A percentile compares a stretch with the other conserved stretches of the same genome.
phyloP scores from a whole-genome alignment of 192 early-diverging fungal species.

The Podila epicladia region DNA sequence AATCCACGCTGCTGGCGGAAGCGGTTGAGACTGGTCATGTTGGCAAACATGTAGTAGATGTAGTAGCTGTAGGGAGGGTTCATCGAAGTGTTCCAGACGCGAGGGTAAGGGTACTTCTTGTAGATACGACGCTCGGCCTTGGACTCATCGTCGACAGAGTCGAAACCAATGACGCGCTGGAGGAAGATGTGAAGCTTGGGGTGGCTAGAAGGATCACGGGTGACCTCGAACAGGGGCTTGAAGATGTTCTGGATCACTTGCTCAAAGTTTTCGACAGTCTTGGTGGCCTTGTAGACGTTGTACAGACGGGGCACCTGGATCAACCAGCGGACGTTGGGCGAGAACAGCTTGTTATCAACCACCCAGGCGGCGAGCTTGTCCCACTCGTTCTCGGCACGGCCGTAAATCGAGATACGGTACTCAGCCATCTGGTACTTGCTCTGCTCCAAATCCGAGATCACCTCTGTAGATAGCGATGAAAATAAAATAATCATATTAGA shows the following conservation, averaged over 20 bases:
- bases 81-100: constrained; percentile 65
- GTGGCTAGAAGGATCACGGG: constrained; percentile 82
- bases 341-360: constrained; percentile 90
- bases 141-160: constrained; percentile 96
- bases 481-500: background rate
- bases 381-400: constrained; percentile 89
- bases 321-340: constrained; percentile 94
- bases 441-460: constrained; percentile 90
- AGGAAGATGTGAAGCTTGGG: constrained; percentile 95
- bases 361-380: constrained; percentile 96
- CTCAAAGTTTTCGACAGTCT: constrained; percentile 78
- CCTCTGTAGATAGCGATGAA: constrained; percentile 62
- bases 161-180: constrained; percentile 96
- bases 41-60: constrained; percentile 93
- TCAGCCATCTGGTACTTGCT: constrained; percentile 98
- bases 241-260: constrained; percentile 88
- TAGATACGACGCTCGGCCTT: constrained; percentile 89
- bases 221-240: constrained; percentile 93
- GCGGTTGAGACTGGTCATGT: constrained; percentile 87
- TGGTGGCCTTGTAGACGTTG: constrained; percentile 83
- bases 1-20: constrained; percentile 82
- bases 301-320: constrained; percentile 96
- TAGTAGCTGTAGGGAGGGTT: constrained; percentile 99
- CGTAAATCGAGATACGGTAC: constrained; percentile 96
- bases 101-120: constrained; percentile 84